Conservation (phyloP, 108 stramenopile species). For the Hondaea fermentalgiana region DNA sequence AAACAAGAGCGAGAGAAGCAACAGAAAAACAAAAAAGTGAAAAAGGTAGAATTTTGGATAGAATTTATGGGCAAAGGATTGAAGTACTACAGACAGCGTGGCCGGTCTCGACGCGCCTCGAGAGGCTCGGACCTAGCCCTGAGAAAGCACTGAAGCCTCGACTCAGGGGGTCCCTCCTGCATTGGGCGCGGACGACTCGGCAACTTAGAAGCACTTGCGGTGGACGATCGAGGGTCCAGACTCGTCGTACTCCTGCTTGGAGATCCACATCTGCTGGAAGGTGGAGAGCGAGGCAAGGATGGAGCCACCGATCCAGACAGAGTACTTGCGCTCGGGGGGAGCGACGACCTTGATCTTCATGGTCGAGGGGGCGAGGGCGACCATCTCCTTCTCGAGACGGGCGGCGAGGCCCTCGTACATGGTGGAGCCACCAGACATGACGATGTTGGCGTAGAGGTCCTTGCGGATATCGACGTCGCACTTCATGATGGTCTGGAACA, state of each 20-base stretch:
- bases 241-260: slow-evolving; percentile 55
- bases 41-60: not conserved
- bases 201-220: slow-evolving; percentile 50
- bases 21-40: too few species aligned
- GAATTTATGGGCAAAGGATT: not conserved
- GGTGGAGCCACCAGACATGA: too few species aligned
- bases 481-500: too few species aligned
- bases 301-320: not conserved
- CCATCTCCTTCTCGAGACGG: too few species aligned
- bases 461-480: too few species aligned
- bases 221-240: slow-evolving; percentile 44
- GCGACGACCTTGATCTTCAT: too few species aligned
- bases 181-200: not conserved
- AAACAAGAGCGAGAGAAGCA: too few species aligned
- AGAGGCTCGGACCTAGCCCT: not conserved
- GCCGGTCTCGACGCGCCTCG: not conserved
- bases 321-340: too few species aligned
- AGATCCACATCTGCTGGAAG: slow-evolving; percentile 59
- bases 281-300: slow-evolving; percentile 48
- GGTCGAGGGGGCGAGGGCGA: too few species aligned
- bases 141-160: not conserved
- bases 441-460: too few species aligned
- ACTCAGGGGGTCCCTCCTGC: not conserved
- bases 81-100: not conserved
- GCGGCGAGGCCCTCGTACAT: too few species aligned